Evolutionary conservation across 768 basidiomycete species (phyloP), one percentile per base, ranked within the genome.

Genomic region (Mycena belliarum): DNA sequence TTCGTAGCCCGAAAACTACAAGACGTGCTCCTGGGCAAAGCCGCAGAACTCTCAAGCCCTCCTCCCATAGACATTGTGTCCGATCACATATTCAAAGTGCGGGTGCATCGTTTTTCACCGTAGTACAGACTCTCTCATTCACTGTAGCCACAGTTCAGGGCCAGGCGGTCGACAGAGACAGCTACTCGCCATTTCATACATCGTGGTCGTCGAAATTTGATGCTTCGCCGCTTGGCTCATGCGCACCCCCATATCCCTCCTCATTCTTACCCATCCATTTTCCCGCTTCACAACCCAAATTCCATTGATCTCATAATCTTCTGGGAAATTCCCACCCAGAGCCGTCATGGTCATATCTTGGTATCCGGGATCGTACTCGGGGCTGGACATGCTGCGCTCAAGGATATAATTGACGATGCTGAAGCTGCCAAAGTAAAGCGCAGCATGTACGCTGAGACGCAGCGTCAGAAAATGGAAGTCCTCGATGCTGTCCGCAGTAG

Each of bases 381-480:
- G 8, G 88, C 90, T 11, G 70, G 78, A 4, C 87, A 91, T 67
- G 90, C 85, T 12, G 72, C 82, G 15, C 75, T 96, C 55, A 76
- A 82, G 18, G 78, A 80, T 46, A 75, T 87, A 35, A 78, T 94
- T 6, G 78, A 82, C 46, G 77, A 81, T 20, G 80, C 82, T 11
- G 85, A 86, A 65, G 76, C 73, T 43, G 79, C 80, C 12, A 90
- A 91, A 71, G 79, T 79, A 23, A 89, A 86, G 58, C 82, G 93
- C 43, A 92, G 84, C 61, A 93, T 97, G 82, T 98, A 93, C 67
- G 93, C 92, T 21, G 93, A 98, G 75, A 96, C 94, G 6, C 83
- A 82, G 59, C 78, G 88, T 46, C 86, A 94, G 71, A 85, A 84
- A 66, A 69, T 71, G 62, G 84, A 85, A 49, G 73, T 95, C 29